A percentile compares a stretch with the other conserved stretches of the same genome.
These are phyloP conservation scores for Cordyceps farinosa DNA, from an alignment of 2,329 filamentous ascomycete genomes.

Conservation along the genomic window DNA sequence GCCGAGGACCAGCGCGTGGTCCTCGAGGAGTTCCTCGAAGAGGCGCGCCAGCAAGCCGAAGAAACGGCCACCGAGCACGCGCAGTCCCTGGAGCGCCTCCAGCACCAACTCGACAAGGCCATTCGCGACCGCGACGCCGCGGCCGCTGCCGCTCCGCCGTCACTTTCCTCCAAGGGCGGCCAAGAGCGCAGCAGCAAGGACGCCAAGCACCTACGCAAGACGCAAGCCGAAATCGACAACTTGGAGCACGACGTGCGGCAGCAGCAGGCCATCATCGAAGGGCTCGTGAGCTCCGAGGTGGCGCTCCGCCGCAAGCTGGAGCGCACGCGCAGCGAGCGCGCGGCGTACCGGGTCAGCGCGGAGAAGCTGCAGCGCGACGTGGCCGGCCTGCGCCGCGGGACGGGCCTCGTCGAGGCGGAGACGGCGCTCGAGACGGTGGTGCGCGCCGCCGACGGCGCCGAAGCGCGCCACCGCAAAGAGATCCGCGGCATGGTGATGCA, in stretches of 20 bases:
- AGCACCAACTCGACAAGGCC: conserved; percentile 49
- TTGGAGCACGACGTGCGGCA: conserved; percentile 70
- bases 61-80: conserved; percentile 43
- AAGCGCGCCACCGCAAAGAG: conserved; percentile 69
- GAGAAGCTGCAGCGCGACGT: conserved; percentile 53
- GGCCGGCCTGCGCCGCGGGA: conserved; percentile 27
- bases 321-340: conserved; percentile 63
- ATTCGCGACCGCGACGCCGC: conserved; percentile 44
- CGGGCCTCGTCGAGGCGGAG: conserved; percentile 35
- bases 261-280: conserved; percentile 62
- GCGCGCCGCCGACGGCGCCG: conserved; percentile 56
- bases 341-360: conserved; percentile 50
- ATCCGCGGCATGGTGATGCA: conserved; percentile 81
- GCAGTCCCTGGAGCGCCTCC: conserved; percentile 40
- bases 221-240: conserved; percentile 61
- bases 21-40: conserved; percentile 56
- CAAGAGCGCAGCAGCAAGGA: conserved; percentile 44
- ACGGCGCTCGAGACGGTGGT: conserved; percentile 57
- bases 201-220: conserved; percentile 58
- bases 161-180: background rate
- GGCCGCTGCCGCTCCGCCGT: conserved; percentile 23
- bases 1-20: conserved; percentile 57
- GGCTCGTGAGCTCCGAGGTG: conserved; percentile 52
- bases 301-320: conserved; percentile 65
- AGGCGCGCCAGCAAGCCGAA: conserved; percentile 50